phyloP scores from a whole-genome alignment of 1,139 yeast species.

The Candida sanyaensis region DNA sequence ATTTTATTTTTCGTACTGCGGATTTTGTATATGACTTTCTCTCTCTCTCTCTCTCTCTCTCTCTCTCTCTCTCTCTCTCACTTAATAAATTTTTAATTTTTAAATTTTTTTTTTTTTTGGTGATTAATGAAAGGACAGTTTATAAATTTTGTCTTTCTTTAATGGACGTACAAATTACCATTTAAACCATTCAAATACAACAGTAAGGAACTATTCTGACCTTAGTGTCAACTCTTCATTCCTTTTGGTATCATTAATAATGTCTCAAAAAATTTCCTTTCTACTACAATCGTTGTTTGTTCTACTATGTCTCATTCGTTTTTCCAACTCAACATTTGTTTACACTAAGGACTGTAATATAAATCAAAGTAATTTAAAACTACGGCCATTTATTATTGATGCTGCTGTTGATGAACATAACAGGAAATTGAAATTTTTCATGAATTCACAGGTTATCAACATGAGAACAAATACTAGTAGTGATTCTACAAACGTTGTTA shows the following conservation, averaged over 20 bases:
- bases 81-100: too few relatives aligned
- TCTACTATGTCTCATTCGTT: conserved; percentile 6
- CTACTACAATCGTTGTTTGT: conserved; percentile 3
- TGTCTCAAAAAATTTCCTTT: background rate
- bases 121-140: background rate
- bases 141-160: background rate
- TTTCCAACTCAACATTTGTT: conserved; percentile 21
- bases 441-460: conserved; percentile 35
- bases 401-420: conserved; percentile 40
- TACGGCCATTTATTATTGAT: conserved; percentile 41
- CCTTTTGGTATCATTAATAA: background rate
- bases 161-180: too few relatives aligned
- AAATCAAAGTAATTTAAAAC: conserved; percentile 6
- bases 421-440: conserved; percentile 36
- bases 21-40: too few relatives aligned
- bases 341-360: conserved; percentile 19
- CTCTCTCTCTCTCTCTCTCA: too few relatives aligned
- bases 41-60: too few relatives aligned
- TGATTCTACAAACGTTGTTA: conserved; percentile 70
- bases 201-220: too few relatives aligned
- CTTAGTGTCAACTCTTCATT: background rate
- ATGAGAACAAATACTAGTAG: conserved; percentile 73
- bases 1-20: too few relatives aligned
- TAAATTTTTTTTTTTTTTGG: too few relatives aligned
- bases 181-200: too few relatives aligned